Percentiles rank a stretch among this genome's conserved stretches.
Evolutionary conservation across 345 rosid species (phyloP).

Genomic region (Populus nigra): DNA sequence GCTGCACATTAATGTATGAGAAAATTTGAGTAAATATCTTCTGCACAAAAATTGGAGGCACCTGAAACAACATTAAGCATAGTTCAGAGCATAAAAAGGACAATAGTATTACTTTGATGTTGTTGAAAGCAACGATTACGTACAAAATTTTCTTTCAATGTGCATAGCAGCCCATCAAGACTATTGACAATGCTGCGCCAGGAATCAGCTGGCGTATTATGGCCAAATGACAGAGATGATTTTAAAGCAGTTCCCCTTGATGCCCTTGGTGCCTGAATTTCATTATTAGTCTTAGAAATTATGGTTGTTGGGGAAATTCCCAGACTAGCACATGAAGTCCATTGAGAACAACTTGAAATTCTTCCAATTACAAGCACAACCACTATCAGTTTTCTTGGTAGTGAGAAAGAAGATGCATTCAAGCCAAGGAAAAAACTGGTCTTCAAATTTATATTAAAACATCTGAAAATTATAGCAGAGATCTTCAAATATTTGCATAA

Average conservation of each 20-base stretch:
- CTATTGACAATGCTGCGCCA: conserved; percentile 23
- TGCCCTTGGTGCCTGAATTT: conserved; percentile 22
- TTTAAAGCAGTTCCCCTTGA: conserved; percentile 18
- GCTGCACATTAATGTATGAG: conserved; percentile 21
- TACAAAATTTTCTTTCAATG: conserved; percentile 27
- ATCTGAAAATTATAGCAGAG: neutral
- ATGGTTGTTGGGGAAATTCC: neutral
- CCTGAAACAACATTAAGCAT: conserved; percentile 15
- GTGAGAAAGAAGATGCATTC: neutral
- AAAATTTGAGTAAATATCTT: conserved; percentile 25
- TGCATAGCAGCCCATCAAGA: conserved; percentile 17
- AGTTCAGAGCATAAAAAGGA: neutral
- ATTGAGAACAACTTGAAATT: neutral
- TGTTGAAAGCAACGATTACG: neutral
- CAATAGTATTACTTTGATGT: neutral
- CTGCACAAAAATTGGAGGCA: conserved; percentile 20
- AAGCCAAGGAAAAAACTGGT: neutral
- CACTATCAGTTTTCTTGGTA: neutral
- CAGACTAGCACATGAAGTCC: neutral
- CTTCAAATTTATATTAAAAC: conserved; percentile 4
- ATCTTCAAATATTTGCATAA: conserved; percentile 4
- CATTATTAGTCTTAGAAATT: conserved; percentile 1
- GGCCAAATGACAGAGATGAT: conserved; percentile 2
- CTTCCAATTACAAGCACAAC: neutral
- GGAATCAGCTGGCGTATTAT: neutral